phyloP scores from a whole-genome alignment of 2,329 filamentous ascomycete species.

The Zopfia rhizophila region DNA sequence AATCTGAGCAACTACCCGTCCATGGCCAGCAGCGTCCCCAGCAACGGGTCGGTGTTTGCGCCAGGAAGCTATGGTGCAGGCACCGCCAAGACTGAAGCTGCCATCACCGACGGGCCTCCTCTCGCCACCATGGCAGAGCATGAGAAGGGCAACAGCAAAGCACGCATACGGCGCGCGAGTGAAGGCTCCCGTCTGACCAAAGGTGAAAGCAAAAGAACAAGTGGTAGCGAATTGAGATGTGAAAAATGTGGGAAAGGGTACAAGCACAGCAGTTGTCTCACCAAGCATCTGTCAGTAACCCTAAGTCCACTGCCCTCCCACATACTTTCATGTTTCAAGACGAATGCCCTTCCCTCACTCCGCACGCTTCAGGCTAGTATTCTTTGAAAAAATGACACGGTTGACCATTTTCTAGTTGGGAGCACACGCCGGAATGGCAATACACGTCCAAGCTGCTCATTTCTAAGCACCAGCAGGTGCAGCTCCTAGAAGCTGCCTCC shows the following conservation, averaged over 20 bases:
- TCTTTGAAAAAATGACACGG: constrained; percentile 34
- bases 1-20: constrained; percentile 69
- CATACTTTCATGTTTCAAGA: constrained; percentile 54
- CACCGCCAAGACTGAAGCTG: constrained; percentile 65
- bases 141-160: constrained; percentile 61
- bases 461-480: constrained; percentile 99
- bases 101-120: constrained; percentile 76
- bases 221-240: constrained; percentile 88
- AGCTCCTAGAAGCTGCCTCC: constrained; percentile 95
- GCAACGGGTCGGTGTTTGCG: constrained; percentile 54
- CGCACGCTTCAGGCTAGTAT: constrained; percentile 18
- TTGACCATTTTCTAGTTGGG: constrained; percentile 78
- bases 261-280: constrained; percentile 99
- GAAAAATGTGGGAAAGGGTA: constrained; percentile 99
- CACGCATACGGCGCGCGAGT: constrained; percentile 73
- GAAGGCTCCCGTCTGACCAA: constrained; percentile 87
- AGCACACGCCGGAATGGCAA: constrained; percentile 98
- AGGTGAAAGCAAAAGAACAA: constrained; percentile 80
- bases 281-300: constrained; percentile 98
- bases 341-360: constrained; percentile 48
- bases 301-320: constrained; percentile 56
- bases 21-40: constrained; percentile 75
- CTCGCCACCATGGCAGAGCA: constrained; percentile 59
- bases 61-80: constrained; percentile 49
- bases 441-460: constrained; percentile 97